Evolutionary conservation across 768 basidiomycete genomes (phyloP), one percentile per base, ranked within the genome.

Genomic region (Suillus alpinus): DNA sequence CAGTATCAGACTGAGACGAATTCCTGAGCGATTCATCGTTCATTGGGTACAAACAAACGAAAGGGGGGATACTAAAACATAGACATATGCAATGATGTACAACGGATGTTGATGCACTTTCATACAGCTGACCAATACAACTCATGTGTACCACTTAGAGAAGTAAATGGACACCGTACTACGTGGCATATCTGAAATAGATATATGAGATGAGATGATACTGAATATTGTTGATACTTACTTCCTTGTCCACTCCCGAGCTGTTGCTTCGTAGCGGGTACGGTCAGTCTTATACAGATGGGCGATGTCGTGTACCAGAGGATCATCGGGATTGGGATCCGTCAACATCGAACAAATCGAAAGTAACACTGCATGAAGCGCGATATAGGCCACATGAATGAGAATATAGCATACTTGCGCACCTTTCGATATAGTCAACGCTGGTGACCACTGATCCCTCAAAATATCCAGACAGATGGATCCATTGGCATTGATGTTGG

Each of bases 201-300:
- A 55, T 23, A 26, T 18, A 57, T 66, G 31, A 64, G 61, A 20
- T 14, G 26, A 49, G 31, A 44, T 37, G 41, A 40, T 14, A 46
- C 8, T n/a, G 3, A 32, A 7, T 29, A 47, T 10, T n/a, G 32
- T 0, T 7, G 2, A 26, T 29, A 76, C 92, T 68, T 72, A 98
- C 95, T 98, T 98, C 86, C 96, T 89, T 76, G 96, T 96, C 96
- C 96, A 99, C 83, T 99, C 97, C 79, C 95, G 84, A 31, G 97
- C 97, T 37, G 94, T 98, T 62, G 95, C 92, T 78, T 98, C 97
- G 73, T 99, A 99, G 69, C 95, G 88, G 65, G 92, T 80, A 68
- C 96, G 87, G 79, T 99, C 97, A 40, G 95, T 98, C 94, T 98
- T 99, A 88, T 99, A 99, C 67, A 98, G 77, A 77, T 96, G 94